A percentile compares a stretch with the other conserved stretches of the same genome.
Evolutionary conservation across 176 grass and related monocot species (phyloP).

Genomic region (Alopecurus myosuroides): DNA sequence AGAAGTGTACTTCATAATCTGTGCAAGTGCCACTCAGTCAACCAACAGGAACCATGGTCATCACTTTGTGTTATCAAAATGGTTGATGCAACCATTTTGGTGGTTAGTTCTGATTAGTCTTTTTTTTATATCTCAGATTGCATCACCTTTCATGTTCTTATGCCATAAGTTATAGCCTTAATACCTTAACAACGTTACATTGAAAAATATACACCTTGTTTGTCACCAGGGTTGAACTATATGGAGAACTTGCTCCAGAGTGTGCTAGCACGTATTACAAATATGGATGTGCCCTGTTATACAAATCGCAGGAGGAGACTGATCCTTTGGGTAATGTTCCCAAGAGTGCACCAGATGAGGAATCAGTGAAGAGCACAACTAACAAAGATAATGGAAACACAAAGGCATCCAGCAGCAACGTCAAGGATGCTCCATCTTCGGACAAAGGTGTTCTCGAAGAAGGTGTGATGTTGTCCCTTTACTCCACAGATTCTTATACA

Average conservation of each 20-base stretch:
- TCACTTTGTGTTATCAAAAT: not conserved
- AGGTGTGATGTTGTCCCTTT: constrained; percentile 33
- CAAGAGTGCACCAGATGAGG: constrained; percentile 41
- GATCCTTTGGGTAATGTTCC: constrained; percentile 83
- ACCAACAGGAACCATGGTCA: not conserved
- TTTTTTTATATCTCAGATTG: not conserved
- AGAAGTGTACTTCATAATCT: not conserved
- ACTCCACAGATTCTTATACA: not conserved
- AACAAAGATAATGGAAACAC: constrained; percentile 50
- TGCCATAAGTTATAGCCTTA: not conserved
- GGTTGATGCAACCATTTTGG: not conserved
- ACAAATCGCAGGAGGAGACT: constrained; percentile 87
- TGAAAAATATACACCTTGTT: not conserved
- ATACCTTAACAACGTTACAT: not conserved
- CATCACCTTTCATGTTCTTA: not conserved
- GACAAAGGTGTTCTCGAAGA: constrained; percentile 36
- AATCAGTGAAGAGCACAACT: constrained; percentile 51
- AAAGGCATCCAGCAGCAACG: constrained; percentile 45
- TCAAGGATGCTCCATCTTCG: constrained; percentile 22
- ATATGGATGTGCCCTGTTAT: constrained; percentile 79
- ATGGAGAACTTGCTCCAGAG: constrained; percentile 84
- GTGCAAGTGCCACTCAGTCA: not conserved
- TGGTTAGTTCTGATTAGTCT: not conserved
- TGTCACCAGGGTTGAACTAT: constrained; percentile 40
- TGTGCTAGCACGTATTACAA: constrained; percentile 93